These are phyloP conservation scores for Setaria viridis DNA, from an alignment of 202 grass and related monocot genomes.

Conservation along the genomic window DNA sequence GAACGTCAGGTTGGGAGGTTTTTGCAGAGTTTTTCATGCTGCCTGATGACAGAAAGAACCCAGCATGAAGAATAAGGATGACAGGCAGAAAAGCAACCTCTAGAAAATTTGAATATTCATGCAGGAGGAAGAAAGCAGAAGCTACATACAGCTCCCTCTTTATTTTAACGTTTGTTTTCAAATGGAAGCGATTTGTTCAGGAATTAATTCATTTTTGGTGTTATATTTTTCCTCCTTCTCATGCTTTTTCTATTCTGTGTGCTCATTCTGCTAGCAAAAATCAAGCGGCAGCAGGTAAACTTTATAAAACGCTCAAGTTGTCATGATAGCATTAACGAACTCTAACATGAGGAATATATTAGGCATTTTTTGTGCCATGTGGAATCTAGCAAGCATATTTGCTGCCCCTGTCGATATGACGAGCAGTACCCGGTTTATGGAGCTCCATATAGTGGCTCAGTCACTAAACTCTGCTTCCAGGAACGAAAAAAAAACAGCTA, in stretches of 20 bases:
- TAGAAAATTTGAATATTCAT: neutral
- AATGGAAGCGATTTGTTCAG: neutral
- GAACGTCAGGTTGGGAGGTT: neutral
- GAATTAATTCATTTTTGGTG: neutral
- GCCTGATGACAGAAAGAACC: neutral
- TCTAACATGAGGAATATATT: neutral
- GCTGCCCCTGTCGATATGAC: neutral
- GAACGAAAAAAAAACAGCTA: neutral
- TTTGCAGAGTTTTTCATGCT: neutral
- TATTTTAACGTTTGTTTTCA: neutral
- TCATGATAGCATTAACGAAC: neutral
- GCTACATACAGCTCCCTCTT: neutral
- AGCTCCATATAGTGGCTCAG: neutral
- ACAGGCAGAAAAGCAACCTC: neutral
- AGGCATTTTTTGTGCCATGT: neutral
- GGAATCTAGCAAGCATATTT: conserved; percentile 1
- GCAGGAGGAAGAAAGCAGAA: neutral
- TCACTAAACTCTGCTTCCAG: neutral
- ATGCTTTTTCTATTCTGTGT: neutral
- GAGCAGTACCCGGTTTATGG: neutral
- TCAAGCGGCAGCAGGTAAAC: neutral
- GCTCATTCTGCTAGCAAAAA: conserved; percentile 18
- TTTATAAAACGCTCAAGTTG: neutral
- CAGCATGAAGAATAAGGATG: no score
- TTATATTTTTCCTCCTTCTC: neutral